Conservation (phyloP, 164 flowering plant species). For the Aristolochia contorta region DNA sequence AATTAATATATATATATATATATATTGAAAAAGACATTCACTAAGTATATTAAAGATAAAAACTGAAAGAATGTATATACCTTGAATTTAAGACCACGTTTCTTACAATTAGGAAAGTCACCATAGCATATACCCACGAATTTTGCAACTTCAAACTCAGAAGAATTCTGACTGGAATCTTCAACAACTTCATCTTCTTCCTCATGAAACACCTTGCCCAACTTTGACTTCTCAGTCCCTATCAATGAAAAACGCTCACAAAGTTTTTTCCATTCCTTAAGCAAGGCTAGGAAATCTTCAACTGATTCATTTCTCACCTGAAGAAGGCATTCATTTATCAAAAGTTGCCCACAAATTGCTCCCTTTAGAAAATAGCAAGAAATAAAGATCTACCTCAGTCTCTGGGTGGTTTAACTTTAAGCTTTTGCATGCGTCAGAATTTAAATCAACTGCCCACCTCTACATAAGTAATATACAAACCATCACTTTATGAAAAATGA, state of each 20-base stretch:
- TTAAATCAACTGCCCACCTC: conserved; percentile 94
- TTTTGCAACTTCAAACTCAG: conserved; percentile 55
- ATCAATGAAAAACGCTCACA: conserved; percentile 33
- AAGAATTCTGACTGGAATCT: background rate
- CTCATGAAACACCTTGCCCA: background rate
- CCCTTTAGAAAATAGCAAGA: background rate
- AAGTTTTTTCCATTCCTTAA: conserved; percentile 61
- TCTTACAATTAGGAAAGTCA: conserved; percentile 30
- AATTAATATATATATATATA: too few relatives aligned
- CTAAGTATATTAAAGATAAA: background rate
- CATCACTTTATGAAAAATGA: background rate
- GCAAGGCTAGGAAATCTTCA: conserved; percentile 42
- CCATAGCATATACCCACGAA: conserved; percentile 54
- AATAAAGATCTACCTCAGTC: conserved; percentile 35
- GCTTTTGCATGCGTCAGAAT: conserved; percentile 61
- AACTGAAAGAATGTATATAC: conserved; percentile 7
- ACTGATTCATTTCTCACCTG: conserved; percentile 84
- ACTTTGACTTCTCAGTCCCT: conserved; percentile 4
- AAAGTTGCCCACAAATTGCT: background rate
- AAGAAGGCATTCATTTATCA: background rate
- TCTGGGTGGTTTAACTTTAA: conserved; percentile 67
- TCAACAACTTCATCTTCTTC: conserved; percentile 17
- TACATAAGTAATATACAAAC: conserved; percentile 10
- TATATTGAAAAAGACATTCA: too few relatives aligned
- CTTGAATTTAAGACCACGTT: conserved; percentile 45